Base-by-base conservation (phyloP, 164 flowering plant species). In the Liquidambar formosana region DNA sequence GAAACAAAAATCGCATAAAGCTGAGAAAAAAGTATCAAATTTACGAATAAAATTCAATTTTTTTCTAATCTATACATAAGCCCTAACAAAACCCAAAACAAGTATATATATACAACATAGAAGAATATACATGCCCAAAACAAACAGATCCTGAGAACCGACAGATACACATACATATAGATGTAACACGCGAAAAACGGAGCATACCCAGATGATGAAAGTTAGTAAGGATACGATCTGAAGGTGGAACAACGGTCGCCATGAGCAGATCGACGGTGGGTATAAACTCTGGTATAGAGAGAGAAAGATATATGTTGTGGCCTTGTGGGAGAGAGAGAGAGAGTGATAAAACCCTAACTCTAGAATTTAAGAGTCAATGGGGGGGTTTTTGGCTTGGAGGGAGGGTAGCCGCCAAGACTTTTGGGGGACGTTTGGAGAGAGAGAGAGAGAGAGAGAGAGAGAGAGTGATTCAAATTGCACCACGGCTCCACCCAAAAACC, bases 201-300 rank as follows among this genome's bases (percentile, higher is more conserved):
- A 57, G 47, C 52, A 69, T 10, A 65, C 61, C 65, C 69, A 73
- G 65, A 54, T 19, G 23, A 66, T 38, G 10, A 18, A 6, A 63
- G 21, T 6, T 0, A 64, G 62, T 0, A 76, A 76, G 80, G 83
- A 80, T 79, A 83, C 85, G 80, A 53, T 83, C 84, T 8, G 84
- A 65, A 41, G 87, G 66, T 22, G 80, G 69, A 71, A 78, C 60
- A 15, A 74, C 83, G 18, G 82, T 53, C 2, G 84, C 82, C 83
- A 80, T 85, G 76, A 62, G 48, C 46, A 59, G 76, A 71, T 75
- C 70, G 45, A 58, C 60, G 43, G 14, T 21, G 25, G 58, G 53
- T 43, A 38, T 13, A n/a, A 45, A 61, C 54, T n/a, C 49, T 41
- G 14, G 56, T 21, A 12, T 47, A 43, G 60, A 51, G 67, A 25